Evolutionary conservation across 2,329 filamentous ascomycete species (phyloP).

Genomic region (Ophiostoma pallidulum): DNA sequence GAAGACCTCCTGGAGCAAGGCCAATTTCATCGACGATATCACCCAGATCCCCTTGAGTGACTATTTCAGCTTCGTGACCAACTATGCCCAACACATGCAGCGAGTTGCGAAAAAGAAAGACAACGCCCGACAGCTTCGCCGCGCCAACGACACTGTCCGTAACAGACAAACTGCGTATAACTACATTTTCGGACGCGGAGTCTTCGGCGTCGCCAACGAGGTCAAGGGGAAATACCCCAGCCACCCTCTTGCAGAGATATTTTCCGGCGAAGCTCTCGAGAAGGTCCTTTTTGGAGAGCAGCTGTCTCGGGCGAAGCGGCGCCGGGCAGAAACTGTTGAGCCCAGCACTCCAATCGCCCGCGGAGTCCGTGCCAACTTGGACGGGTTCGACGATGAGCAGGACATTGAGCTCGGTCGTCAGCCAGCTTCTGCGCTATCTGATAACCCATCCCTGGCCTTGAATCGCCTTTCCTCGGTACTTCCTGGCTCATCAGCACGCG

Average conservation of each 20-base stretch:
- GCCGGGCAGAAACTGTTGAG: neutral
- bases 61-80: conserved; percentile 11
- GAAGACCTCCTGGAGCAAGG: neutral
- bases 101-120: conserved; percentile 9
- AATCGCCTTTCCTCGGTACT: conserved; percentile 38
- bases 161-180: conserved; percentile 11
- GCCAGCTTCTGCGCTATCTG: conserved; percentile 54
- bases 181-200: conserved; percentile 15
- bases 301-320: conserved; percentile 17
- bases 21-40: conserved; percentile 14
- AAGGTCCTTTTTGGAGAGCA: conserved; percentile 6
- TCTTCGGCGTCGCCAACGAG: conserved; percentile 14
- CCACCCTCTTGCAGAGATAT: conserved; percentile 13
- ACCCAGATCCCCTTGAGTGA: conserved; percentile 17
- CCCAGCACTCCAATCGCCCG: conserved; percentile 13
- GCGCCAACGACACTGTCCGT: conserved; percentile 1
- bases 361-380: neutral
- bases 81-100: conserved; percentile 17
- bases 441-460: conserved; percentile 46
- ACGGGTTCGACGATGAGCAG: conserved; percentile 20
- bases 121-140: conserved; percentile 4
- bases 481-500: conserved; percentile 34
- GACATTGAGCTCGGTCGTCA: conserved; percentile 58
- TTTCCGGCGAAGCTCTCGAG: conserved; percentile 13
- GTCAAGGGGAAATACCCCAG: neutral